phyloP scores from a whole-genome alignment of 345 rosid genomes.

The Dimocarpus longan region DNA sequence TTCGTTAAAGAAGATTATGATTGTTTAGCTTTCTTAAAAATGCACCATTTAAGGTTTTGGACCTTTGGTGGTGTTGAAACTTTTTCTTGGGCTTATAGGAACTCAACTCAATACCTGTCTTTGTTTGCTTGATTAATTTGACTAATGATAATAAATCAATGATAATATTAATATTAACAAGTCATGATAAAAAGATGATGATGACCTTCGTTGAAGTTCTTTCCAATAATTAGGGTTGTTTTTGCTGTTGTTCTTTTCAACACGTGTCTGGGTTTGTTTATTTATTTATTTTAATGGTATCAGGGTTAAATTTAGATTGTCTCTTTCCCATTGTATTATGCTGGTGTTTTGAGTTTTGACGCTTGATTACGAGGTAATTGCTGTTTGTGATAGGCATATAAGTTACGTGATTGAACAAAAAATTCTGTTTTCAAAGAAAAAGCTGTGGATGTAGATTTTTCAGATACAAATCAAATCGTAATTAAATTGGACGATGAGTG shows the following conservation, averaged over 20 bases:
- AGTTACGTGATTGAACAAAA: neutral
- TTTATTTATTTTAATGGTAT: too few relatives aligned
- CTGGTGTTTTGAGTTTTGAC: neutral
- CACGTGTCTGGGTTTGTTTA: neutral
- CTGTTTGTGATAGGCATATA: too few relatives aligned
- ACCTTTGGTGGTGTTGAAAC: neutral
- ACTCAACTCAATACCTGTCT: neutral
- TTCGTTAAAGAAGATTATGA: neutral
- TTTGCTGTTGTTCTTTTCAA: neutral
- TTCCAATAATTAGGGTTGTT: constrained; percentile 5
- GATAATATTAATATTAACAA: too few relatives aligned
- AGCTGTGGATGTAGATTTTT: neutral
- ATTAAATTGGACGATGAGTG: neutral
- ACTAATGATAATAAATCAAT: neutral
- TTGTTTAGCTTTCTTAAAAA: neutral
- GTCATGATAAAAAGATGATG: neutral
- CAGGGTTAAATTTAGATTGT: too few relatives aligned
- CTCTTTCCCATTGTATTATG: neutral
- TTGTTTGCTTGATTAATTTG: neutral
- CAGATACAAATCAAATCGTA: neutral
- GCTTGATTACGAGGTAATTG: neutral
- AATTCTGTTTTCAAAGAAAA: neutral
- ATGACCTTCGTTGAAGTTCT: neutral
- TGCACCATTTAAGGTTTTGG: constrained; percentile 11
- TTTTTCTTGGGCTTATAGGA: constrained; percentile 8